Evolutionary conservation across 768 basidiomycete species (phyloP).

Genomic region (Mycena sanguinolenta): DNA sequence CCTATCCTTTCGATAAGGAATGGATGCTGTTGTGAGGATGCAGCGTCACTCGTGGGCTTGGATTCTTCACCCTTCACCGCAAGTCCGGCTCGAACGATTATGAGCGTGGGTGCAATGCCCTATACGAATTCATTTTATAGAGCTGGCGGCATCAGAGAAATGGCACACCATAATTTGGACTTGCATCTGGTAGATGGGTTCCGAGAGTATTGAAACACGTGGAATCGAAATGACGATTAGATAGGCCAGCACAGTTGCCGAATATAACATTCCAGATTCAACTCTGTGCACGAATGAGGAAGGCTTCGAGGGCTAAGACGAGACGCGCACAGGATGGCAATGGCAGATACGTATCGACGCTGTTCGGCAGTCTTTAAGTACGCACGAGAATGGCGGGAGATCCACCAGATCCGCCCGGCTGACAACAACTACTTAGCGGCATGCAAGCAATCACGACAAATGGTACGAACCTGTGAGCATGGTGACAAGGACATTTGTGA

Average conservation of each 20-base stretch:
- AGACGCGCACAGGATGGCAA: conserved; percentile 45
- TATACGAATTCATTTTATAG: too few species aligned
- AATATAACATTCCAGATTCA: conserved; percentile 5
- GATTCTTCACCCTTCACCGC: conserved; percentile 31
- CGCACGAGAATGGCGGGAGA: conserved; percentile 42
- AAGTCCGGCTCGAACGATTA: conserved; percentile 49
- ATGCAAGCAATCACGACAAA: too few species aligned
- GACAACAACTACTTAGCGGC: neutral
- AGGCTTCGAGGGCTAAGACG: neutral
- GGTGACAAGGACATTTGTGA: conserved; percentile 46
- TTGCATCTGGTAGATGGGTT: neutral
- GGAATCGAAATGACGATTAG: neutral
- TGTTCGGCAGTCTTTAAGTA: conserved; percentile 42
- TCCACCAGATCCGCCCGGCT: conserved; percentile 51
- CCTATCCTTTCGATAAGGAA: neutral
- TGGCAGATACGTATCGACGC: conserved; percentile 44
- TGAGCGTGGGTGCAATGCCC: conserved; percentile 50
- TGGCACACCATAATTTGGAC: conserved; percentile 40
- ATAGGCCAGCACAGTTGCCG: neutral
- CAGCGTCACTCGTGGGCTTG: neutral
- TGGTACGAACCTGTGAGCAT: conserved; percentile 43
- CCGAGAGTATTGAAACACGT: neutral
- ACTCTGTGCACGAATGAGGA: neutral
- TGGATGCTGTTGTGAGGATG: neutral
- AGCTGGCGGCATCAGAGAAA: neutral